A percentile compares a stretch with the other conserved stretches of the same genome.
phyloP scores from a whole-genome alignment of 169 alveolate species.

The Plasmodium ovale region DNA sequence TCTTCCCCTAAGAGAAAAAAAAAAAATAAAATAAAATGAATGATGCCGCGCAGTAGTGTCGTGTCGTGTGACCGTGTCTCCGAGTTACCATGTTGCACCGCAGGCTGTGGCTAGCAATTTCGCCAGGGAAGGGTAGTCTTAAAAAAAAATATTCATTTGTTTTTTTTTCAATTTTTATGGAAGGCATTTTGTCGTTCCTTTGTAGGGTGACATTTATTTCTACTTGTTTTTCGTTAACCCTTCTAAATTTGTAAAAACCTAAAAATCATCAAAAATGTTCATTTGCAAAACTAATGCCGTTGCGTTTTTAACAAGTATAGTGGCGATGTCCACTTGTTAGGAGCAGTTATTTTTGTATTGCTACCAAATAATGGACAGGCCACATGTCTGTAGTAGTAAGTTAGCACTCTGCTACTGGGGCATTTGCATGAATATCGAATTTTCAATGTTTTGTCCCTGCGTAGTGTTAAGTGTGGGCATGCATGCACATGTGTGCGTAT shows the following conservation, averaged over 20 bases:
- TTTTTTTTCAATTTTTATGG: background rate
- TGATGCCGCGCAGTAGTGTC: background rate
- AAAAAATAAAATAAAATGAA: background rate
- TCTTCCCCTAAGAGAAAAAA: conserved; percentile 34
- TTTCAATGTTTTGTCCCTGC: background rate
- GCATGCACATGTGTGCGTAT: background rate
- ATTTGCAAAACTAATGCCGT: no score
- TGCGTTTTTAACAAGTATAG: background rate
- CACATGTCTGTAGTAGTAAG: conserved; percentile 25
- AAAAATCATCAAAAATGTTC: background rate
- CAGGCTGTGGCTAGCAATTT: conserved; percentile 15
- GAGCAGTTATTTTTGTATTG: conserved; percentile 4
- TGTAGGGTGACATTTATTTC: conserved; percentile 22
- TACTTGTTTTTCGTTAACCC: background rate
- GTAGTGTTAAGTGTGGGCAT: background rate
- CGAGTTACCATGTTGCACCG: conserved; percentile 19
- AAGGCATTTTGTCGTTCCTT: conserved; percentile 7
- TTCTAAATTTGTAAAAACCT: conserved; percentile 30
- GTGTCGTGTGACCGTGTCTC: background rate
- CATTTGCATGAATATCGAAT: conserved; percentile 18
- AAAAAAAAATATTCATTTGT: conserved; percentile 32
- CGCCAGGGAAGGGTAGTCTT: conserved; percentile 22
- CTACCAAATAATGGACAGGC: conserved; percentile 30
- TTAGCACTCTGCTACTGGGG: conserved; percentile 8
- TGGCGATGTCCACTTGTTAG: no score